Evolutionary conservation across 192 early-diverging fungal genomes (phyloP), one percentile per base, ranked within the genome.

Genomic region (Entomortierella parvispora): DNA sequence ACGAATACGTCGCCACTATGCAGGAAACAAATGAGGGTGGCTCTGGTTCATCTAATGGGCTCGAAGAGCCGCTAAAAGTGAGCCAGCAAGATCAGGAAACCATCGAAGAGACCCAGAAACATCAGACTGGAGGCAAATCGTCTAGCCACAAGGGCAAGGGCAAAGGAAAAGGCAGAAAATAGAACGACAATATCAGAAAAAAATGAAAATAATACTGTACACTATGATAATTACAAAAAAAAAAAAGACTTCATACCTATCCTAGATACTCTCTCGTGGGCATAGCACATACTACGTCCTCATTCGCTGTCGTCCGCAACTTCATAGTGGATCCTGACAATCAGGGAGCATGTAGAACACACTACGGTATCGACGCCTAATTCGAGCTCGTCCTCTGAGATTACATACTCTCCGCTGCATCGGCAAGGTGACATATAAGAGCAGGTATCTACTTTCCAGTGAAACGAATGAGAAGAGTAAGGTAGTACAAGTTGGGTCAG

Each of bases 301-400:
- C 42, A 8, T 75, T n/a, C 65, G 4, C 80, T 63, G 32, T 86
- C 86, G 14, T 85, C 83, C 0, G 82, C 78, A 12, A 79, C 79
- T 48, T 90, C 87, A 64, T 90, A 94, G n/a, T 92, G 64, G 20
- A 94, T 87, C 15, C 80, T 64, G 32, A 94, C 87, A 32, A 83
- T 86, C 6, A 94, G 71, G 25, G 91, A 93, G 65, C 93, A 94
- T 20, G 83, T 85, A 0, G 83, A 81, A 69, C 93, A 94, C 6
- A 80, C 81, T 0, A 88, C 88, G 8, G 87, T 86, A 12, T 93
- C 88, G 1, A 82, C 72, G 0, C 90, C 90, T 2, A 52, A 44
- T 40, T 90, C 93, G 61, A 94, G 62, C 49, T 93, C 90, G 22
- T 84, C 77, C 44, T 94, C 90, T 0, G 71, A 65, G 14, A 94